These are phyloP conservation scores for Nosema granulosis DNA, from an alignment of 371 early-diverging fungal genomes.

Conservation along the genomic window DNA sequence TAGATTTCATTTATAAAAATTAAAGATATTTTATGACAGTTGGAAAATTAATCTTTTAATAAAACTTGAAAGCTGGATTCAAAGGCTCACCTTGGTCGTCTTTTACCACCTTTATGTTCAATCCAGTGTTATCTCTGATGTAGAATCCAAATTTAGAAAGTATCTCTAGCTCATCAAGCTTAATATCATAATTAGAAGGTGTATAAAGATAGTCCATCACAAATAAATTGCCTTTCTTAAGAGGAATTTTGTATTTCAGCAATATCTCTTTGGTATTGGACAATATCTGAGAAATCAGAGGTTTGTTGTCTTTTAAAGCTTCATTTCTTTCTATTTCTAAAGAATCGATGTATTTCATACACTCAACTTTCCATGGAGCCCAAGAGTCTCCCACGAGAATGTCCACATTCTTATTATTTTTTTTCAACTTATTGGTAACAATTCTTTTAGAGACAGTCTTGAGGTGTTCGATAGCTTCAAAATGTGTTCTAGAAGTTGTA, in stretches of 20 bases:
- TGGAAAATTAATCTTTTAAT: slow-evolving; percentile 12
- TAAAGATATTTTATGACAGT: neutral
- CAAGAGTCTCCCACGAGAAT: slow-evolving; percentile 45
- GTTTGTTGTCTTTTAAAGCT: slow-evolving; percentile 7
- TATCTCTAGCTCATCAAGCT: slow-evolving; percentile 52
- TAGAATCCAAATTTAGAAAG: slow-evolving; percentile 31
- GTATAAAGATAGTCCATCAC: slow-evolving; percentile 54
- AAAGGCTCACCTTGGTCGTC: slow-evolving; percentile 44
- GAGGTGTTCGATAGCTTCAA: slow-evolving; percentile 36
- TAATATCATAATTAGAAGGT: slow-evolving; percentile 37
- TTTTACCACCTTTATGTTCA: neutral
- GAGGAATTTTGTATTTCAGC: slow-evolving; percentile 19
- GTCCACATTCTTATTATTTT: slow-evolving; percentile 21
- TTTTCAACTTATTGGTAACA: neutral
- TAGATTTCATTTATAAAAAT: neutral
- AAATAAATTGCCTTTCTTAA: slow-evolving; percentile 53
- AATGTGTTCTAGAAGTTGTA: neutral
- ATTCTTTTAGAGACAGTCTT: slow-evolving; percentile 37
- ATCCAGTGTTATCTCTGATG: slow-evolving; percentile 30
- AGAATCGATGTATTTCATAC: slow-evolving; percentile 36
- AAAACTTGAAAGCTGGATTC: slow-evolving; percentile 46
- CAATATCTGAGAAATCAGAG: slow-evolving; percentile 2
- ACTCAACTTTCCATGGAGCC: slow-evolving; percentile 55
- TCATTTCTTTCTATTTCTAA: slow-evolving; percentile 10
- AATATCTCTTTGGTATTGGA: slow-evolving; percentile 3